Conservation (phyloP, 129 eudicot genomes). For the Ambrosia artemisiifolia region DNA sequence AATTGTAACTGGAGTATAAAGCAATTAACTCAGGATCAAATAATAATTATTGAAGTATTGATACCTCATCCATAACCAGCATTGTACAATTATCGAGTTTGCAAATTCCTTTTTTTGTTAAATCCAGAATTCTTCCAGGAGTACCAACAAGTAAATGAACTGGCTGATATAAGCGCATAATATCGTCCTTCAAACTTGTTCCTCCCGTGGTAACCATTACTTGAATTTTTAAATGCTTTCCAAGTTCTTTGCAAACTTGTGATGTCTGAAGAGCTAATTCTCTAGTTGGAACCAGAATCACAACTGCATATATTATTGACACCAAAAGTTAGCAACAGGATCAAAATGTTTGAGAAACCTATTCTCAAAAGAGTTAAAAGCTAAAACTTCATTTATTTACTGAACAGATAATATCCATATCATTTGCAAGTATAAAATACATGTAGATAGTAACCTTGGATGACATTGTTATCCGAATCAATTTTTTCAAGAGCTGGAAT, state of each 20-base stretch:
- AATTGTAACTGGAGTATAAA: background rate
- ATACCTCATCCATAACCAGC: constrained; percentile 83
- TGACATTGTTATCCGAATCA: constrained; percentile 54
- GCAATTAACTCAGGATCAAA: too few species aligned
- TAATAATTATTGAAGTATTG: too few species aligned
- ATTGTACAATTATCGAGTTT: constrained; percentile 50
- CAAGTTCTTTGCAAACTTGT: constrained; percentile 76
- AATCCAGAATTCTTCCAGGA: constrained; percentile 80
- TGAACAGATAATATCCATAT: background rate
- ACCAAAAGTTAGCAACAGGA: constrained; percentile 9
- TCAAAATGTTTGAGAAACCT: background rate
- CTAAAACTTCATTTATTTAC: background rate
- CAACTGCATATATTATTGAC: constrained; percentile 41
- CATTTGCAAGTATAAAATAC: background rate
- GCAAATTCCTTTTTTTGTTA: constrained; percentile 59
- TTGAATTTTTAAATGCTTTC: constrained; percentile 61
- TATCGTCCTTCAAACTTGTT: constrained; percentile 73
- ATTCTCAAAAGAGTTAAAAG: constrained; percentile 2
- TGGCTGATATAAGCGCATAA: constrained; percentile 74
- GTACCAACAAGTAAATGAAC: constrained; percentile 79
- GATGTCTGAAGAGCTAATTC: constrained; percentile 79
- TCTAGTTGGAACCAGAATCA: constrained; percentile 64
- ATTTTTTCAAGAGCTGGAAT: constrained; percentile 77
- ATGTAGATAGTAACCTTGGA: constrained; percentile 41
- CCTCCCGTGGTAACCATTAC: constrained; percentile 87